Base-by-base conservation (phyloP, 768 basidiomycete species). In the Pleurotus pulmonarius region DNA sequence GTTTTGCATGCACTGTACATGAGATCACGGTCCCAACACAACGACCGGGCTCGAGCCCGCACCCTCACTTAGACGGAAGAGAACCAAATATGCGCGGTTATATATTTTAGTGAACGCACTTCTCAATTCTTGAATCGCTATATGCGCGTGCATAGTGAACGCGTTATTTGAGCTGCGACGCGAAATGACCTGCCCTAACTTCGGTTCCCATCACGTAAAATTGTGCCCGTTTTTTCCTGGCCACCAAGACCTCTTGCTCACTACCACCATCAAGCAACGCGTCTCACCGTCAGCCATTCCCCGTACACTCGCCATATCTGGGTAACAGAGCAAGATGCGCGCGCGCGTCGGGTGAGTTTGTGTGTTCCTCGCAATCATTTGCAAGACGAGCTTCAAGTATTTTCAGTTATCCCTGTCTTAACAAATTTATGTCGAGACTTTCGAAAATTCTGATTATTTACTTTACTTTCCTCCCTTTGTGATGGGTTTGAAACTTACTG, bases 371-470 rank as follows among this genome's bases (percentile, higher is more conserved):
- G 29, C 29, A 9, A 11, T 11, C 3, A 4, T 34, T 24, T 7
- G 16, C 46, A 47, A 8, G 57, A 58, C 55, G 58, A 59, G 58
- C 45, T 49, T 24, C n/a, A 46, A 58, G 12, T 18, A 18, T 20
- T 55, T 55, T 56, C 53, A 59, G 58, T 59, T 59, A 59, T 59
- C 58, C 58, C 58, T 59, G 58, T 59, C 58, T 59, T 56, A 59
- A 59, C 58, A 55, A 34, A 9, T 53, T 53, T 24, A 29, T 59
- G 58, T 59, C 58, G 58, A 59, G 58, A 58, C 46, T 37, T 58
- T 55, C 8, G 39, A 53, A 40, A 39, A 52, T 34, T 58, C 49
- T 58, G 52, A 54, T 20, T 44, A 26, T 29, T 29, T 48, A 11
- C 22, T 25, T 13, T 20, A 20, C 20, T 25, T 46, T 24, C 18